Base-by-base conservation (phyloP, 192 early-diverging fungal genomes). In the Coemansia nantahalensis region DNA sequence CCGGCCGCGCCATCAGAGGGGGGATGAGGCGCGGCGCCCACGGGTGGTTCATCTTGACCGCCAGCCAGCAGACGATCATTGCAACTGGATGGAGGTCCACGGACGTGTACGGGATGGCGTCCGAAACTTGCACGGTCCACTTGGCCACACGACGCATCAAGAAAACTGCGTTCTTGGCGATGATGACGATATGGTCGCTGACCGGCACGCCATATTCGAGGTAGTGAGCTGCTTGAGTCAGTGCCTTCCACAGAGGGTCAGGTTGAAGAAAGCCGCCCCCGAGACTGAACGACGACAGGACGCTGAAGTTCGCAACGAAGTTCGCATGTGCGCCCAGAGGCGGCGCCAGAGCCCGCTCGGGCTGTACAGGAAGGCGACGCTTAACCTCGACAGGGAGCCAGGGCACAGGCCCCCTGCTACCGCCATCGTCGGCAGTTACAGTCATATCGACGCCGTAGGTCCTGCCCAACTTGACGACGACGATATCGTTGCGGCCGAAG, bases 151-250 rank as follows among this genome's bases (percentile, higher is more conserved):
- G 30, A 14, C 26, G 26, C 0, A 45, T 23, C 5, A 45, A n/a
- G 7, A 45, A 45, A 7, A 45, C 26, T 0, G 44, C 44, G n/a
- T 45, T 45, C 10, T 45, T 45, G 1, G 44, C 44, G 8, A 45
- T 7, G 3, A 45, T 8, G 0, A 45, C 30, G n/a, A 14, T 24
- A 16, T 45, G 28, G 28, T 45, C 28, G 4, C 24, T 8, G 4
- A 16, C 12, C 0, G 15, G 44, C 28, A 46, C 16, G 15, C 24
- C 45, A 8, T 46, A 5, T 15, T 21, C 31, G 28, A 34, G 30
- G 31, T 46, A 46, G 17, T 46, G 45, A n/a, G 28, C 17, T 4
- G 28, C 30, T 15, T 46, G 45, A 0, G 28, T 46, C 8, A 31
- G 16, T 4, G 28, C 45, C 15, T 46, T 26, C 45, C 45, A 46